These are phyloP conservation scores for Cytospora schulzeri DNA, from an alignment of 2,329 filamentous ascomycete genomes.

Conservation along the genomic window DNA sequence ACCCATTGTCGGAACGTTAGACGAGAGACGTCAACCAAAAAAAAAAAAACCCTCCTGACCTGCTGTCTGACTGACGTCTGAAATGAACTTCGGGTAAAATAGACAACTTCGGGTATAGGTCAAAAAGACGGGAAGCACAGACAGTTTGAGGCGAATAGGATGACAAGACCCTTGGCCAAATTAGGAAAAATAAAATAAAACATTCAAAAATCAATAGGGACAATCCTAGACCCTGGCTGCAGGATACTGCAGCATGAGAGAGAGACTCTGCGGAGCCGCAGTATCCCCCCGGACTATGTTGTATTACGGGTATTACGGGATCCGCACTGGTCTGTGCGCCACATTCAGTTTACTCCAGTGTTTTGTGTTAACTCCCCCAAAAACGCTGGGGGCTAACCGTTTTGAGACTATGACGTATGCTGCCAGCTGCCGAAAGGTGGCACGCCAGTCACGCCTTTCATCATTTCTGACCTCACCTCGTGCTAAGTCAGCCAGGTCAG, in stretches of 20 bases:
- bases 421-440: slow-evolving; percentile 18
- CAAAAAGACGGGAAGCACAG: not conserved
- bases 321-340: not conserved
- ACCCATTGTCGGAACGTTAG: slow-evolving; percentile 4
- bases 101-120: no score
- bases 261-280: not conserved
- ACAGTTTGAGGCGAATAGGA: slow-evolving; percentile 1
- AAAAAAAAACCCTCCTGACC: no score
- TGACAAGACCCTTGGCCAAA: slow-evolving; percentile 4
- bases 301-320: not conserved
- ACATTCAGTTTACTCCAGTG: not conserved
- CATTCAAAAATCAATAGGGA: no score
- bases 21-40: slow-evolving; percentile 11
- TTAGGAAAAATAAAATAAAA: slow-evolving; percentile 7
- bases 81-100: not conserved
- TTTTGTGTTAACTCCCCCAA: not conserved
- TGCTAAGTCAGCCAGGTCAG: slow-evolving; percentile 3
- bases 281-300: not conserved
- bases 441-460: slow-evolving; percentile 26
- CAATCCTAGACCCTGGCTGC: no score
- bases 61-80: slow-evolving; percentile 9
- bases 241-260: slow-evolving; percentile 5
- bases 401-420: slow-evolving; percentile 20
- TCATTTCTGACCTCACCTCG: slow-evolving; percentile 26
- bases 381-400: slow-evolving; percentile 8